Evolutionary conservation across 257 asterid genomes (phyloP).

Genomic region (Dorcoceras hygrometricum): DNA sequence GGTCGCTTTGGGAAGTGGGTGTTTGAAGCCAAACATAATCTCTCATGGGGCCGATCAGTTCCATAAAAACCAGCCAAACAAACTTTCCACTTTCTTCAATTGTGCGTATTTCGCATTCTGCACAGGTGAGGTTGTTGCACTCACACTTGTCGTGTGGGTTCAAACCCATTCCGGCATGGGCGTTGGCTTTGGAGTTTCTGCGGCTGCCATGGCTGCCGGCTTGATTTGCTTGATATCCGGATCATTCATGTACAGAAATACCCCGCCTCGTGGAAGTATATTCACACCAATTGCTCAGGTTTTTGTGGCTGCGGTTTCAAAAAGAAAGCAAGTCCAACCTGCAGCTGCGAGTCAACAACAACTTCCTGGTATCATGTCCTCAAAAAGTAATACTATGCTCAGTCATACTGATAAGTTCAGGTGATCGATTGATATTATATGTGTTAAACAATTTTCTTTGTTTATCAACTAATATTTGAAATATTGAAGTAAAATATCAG

Average conservation of each 20-base stretch:
- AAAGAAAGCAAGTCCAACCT: slow-evolving; percentile 68
- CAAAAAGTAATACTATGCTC: slow-evolving; percentile 31
- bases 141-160: slow-evolving; percentile 64
- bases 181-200: slow-evolving; percentile 68
- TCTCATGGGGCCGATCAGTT: slow-evolving; percentile 78
- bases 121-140: slow-evolving; percentile 62
- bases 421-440: slow-evolving; percentile 17
- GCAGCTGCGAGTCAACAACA: slow-evolving; percentile 38
- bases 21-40: slow-evolving; percentile 69
- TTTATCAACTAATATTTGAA: too few species aligned
- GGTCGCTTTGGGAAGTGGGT: slow-evolving; percentile 75
- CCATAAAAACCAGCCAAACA: slow-evolving; percentile 32
- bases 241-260: slow-evolving; percentile 40
- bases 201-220: slow-evolving; percentile 63
- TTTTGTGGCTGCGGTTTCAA: slow-evolving; percentile 66
- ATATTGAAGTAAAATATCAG: too few species aligned
- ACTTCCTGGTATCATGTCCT: slow-evolving; percentile 15
- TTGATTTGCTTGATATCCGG: slow-evolving; percentile 55
- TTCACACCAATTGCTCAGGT: slow-evolving; percentile 73
- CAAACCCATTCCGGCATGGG: slow-evolving; percentile 78
- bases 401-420: slow-evolving; percentile 60
- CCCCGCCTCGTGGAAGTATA: slow-evolving; percentile 56
- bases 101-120: slow-evolving; percentile 77
- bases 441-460: not conserved
- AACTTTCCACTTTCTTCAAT: slow-evolving; percentile 70